Percentiles rank a stretch among this genome's conserved stretches.
Evolutionary conservation across 495 filamentous ascomycete species (phyloP).

Genomic region (Penicillium lividum): DNA sequence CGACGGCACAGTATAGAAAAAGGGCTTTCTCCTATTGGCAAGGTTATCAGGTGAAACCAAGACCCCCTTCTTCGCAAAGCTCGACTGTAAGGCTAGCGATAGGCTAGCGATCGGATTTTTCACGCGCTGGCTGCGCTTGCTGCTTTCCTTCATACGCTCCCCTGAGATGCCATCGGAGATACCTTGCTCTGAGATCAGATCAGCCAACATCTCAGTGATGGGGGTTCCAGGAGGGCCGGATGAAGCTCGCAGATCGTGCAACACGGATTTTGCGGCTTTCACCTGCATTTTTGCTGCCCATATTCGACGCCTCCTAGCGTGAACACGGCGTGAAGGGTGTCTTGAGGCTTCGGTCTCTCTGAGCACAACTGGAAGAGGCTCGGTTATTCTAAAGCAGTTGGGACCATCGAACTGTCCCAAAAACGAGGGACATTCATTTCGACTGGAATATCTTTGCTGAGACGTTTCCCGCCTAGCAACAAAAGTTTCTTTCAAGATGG

Average conservation of each 20-base stretch:
- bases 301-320: conserved; percentile 28
- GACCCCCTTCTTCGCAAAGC: neutral
- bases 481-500: neutral
- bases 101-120: neutral
- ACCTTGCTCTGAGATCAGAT: conserved; percentile 24
- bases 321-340: neutral
- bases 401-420: conserved; percentile 1
- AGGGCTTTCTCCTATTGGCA: neutral
- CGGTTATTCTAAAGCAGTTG: neutral
- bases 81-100: neutral
- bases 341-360: neutral
- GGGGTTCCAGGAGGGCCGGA: conserved; percentile 44
- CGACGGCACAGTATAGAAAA: neutral
- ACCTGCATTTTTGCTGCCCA: conserved; percentile 46
- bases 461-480: neutral
- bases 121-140: neutral
- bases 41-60: neutral
- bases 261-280: conserved; percentile 13
- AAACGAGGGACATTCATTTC: neutral
- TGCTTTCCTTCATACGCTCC: neutral
- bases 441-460: neutral
- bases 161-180: neutral
- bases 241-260: conserved; percentile 18
- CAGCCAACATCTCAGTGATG: conserved; percentile 28
- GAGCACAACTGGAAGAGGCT: neutral